phyloP scores from a whole-genome alignment of 306 rosid genomes.

The Potentilla sterilis region DNA sequence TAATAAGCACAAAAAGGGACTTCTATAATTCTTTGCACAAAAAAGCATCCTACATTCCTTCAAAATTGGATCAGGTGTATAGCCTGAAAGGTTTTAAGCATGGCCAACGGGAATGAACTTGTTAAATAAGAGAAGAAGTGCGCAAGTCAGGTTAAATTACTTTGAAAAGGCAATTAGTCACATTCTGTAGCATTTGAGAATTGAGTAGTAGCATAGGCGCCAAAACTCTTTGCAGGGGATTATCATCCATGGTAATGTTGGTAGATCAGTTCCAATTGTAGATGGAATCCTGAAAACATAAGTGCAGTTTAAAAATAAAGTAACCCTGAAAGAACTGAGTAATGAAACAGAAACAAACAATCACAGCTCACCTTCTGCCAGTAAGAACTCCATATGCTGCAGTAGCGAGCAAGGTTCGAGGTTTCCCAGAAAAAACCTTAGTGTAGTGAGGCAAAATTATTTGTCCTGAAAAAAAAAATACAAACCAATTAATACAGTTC shows the following conservation, averaged over 20 bases:
- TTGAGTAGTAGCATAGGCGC: conserved; percentile 64
- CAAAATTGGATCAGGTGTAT: conserved; percentile 6
- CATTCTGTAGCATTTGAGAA: conserved; percentile 48
- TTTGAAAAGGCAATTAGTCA: conserved; percentile 9
- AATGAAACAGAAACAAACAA: background rate
- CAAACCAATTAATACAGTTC: conserved; percentile 1
- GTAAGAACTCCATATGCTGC: conserved; percentile 67
- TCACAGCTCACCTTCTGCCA: conserved; percentile 60
- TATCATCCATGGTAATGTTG: conserved; percentile 80
- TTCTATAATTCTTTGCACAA: background rate
- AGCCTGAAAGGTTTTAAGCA: background rate
- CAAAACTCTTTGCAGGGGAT: conserved; percentile 74
- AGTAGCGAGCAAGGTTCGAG: conserved; percentile 32
- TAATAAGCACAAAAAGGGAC: background rate
- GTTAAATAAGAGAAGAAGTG: background rate
- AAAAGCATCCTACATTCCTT: background rate
- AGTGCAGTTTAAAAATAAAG: background rate
- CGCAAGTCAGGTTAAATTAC: background rate
- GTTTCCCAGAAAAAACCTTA: conserved; percentile 35
- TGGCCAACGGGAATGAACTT: background rate
- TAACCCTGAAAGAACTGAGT: background rate
- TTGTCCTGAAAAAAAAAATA: conserved; percentile 34
- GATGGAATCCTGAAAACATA: conserved; percentile 48
- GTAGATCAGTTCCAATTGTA: conserved; percentile 50
- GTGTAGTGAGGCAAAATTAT: conserved; percentile 44